phyloP scores from a whole-genome alignment of 1,139 yeast genomes.

The Saccharomyces hybrid region DNA sequence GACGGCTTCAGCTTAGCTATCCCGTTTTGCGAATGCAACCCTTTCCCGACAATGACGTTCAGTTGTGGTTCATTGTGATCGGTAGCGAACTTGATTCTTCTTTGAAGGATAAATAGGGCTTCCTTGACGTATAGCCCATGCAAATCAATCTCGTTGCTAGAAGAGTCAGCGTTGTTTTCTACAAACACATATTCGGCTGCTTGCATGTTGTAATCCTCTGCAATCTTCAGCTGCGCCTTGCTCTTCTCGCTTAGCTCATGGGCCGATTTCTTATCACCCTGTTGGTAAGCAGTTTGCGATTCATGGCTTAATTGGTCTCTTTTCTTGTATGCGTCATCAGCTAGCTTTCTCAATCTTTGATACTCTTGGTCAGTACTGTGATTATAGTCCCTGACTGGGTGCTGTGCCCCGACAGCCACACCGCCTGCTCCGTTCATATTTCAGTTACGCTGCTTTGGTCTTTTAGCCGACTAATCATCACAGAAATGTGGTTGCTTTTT shows the following conservation, averaged over 20 bases:
- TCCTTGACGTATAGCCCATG: conserved; percentile 90
- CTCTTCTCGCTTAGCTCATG: conserved; percentile 65
- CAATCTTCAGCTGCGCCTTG: conserved; percentile 49
- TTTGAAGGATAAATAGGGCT: conserved; percentile 69
- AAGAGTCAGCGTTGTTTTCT: conserved; percentile 81
- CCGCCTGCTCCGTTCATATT: not conserved
- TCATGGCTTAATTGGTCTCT: conserved; percentile 50
- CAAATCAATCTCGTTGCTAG: conserved; percentile 77
- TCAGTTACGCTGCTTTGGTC: conserved; percentile 1
- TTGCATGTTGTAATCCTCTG: conserved; percentile 52
- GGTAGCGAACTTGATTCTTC: conserved; percentile 58
- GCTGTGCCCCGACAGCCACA: conserved; percentile 13
- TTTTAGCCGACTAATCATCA: conserved; percentile 2
- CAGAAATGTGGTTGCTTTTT: conserved; percentile 7
- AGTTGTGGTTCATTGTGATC: conserved; percentile 50
- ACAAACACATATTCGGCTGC: conserved; percentile 90
- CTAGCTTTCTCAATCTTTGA: conserved; percentile 54
- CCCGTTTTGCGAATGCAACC: conserved; percentile 72
- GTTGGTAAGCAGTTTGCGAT: conserved; percentile 69
- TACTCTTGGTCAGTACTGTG: conserved; percentile 66
- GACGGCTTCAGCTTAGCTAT: conserved; percentile 89
- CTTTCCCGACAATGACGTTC: conserved; percentile 88
- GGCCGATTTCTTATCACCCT: conserved; percentile 68
- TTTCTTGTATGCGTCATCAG: conserved; percentile 56
- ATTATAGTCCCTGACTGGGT: conserved; percentile 49